A percentile compares a stretch with the other conserved stretches of the same genome.
Conservation (phyloP, 2,329 filamentous ascomycete species). For the Pseudogymnoascus sp. region DNA sequence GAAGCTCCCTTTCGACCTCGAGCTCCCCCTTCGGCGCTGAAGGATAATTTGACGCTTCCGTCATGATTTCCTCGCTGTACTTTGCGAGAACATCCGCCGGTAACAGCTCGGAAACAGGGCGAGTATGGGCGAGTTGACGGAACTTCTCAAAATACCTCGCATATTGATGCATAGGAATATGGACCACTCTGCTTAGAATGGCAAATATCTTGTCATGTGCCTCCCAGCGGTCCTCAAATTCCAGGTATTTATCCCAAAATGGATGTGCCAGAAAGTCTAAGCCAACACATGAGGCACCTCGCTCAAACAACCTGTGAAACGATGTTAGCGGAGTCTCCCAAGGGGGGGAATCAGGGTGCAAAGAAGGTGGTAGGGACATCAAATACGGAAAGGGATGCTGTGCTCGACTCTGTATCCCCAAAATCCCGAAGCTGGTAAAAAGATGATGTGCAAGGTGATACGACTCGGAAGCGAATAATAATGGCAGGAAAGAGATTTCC, state of each 20-base stretch:
- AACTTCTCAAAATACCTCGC: constrained; percentile 91
- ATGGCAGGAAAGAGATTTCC: constrained; percentile 45
- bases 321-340: constrained; percentile 10
- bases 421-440: constrained; percentile 38
- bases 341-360: constrained; percentile 19
- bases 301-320: constrained; percentile 73
- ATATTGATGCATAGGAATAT: constrained; percentile 94
- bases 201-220: constrained; percentile 77
- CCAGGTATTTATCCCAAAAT: constrained; percentile 98
- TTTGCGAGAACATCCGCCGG: constrained; percentile 59
- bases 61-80: constrained; percentile 65
- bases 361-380: constrained; percentile 41
- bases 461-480: constrained; percentile 37
- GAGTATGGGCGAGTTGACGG: constrained; percentile 64
- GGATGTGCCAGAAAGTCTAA: constrained; percentile 90
- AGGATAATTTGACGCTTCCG: constrained; percentile 49
- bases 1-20: constrained; percentile 77
- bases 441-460: constrained; percentile 29
- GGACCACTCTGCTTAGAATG: constrained; percentile 73
- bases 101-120: constrained; percentile 66
- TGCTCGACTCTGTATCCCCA: constrained; percentile 43
- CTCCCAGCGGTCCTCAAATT: constrained; percentile 89
- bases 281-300: constrained; percentile 75
- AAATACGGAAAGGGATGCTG: constrained; percentile 55
- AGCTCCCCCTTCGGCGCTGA: constrained; percentile 56